These are phyloP conservation scores for Cystobasidium tubakii DNA, from an alignment of 768 basidiomycete species.

Conservation along the genomic window DNA sequence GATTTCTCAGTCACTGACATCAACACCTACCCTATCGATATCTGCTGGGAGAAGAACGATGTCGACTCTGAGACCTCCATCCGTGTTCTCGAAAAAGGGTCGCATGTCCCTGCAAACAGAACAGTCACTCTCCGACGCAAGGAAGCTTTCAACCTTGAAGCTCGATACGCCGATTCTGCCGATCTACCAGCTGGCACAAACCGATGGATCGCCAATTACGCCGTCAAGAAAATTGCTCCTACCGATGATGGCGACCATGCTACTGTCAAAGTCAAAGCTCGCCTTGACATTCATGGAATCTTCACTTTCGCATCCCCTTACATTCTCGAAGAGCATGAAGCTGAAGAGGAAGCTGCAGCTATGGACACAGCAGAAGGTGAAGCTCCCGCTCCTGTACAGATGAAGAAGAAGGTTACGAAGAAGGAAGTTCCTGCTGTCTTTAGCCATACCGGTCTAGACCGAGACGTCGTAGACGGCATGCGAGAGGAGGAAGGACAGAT, in stretches of 20 bases:
- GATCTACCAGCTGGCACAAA: conserved; percentile 70
- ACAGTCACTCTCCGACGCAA: conserved; percentile 90
- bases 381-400: conserved; percentile 54
- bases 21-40: conserved; percentile 79
- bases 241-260: conserved; percentile 66
- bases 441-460: conserved; percentile 62
- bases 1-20: conserved; percentile 87
- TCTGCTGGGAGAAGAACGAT: conserved; percentile 71
- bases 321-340: conserved; percentile 62
- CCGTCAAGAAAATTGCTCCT: conserved; percentile 66
- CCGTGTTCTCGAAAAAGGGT: conserved; percentile 78
- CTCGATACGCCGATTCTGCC: conserved; percentile 68
- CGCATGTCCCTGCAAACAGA: conserved; percentile 85
- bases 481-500: conserved; percentile 81
- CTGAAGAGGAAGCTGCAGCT: conserved; percentile 52
- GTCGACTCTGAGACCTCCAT: conserved; percentile 84
- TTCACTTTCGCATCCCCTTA: conserved; percentile 81
- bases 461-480: conserved; percentile 59
- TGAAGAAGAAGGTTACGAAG: conserved; percentile 79
- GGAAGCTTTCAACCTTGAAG: conserved; percentile 79
- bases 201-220: conserved; percentile 77
- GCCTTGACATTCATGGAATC: conserved; percentile 78
- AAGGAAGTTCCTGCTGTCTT: conserved; percentile 75
- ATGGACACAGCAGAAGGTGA: conserved; percentile 42
- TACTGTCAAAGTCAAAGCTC: conserved; percentile 82